These are phyloP conservation scores for Solanum etuberosum DNA, from an alignment of 257 asterid species.

Conservation along the genomic window DNA sequence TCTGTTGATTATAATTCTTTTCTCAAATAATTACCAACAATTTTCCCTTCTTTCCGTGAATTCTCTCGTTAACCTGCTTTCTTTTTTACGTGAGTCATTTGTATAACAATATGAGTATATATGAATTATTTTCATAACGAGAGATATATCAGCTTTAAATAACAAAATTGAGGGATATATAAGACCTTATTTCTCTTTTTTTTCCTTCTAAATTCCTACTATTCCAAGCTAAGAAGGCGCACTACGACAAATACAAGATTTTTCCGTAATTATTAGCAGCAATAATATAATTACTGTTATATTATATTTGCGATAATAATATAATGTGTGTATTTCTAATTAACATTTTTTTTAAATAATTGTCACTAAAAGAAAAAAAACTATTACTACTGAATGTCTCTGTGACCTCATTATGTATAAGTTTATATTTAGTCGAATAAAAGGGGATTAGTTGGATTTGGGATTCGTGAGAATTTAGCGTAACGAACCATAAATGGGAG, in stretches of 20 bases:
- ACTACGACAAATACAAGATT: background rate
- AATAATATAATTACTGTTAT: too few relatives aligned
- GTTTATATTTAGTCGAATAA: background rate
- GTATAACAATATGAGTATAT: too few relatives aligned
- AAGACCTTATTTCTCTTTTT: background rate
- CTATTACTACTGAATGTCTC: background rate
- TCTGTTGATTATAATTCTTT: background rate
- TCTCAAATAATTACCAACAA: background rate
- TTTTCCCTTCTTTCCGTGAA: background rate
- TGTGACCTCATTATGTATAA: too few relatives aligned
- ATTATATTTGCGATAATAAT: background rate
- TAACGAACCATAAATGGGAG: conserved; percentile 54
- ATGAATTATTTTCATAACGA: too few relatives aligned
- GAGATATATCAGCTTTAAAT: too few relatives aligned
- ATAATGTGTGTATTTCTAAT: background rate
- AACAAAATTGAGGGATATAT: too few relatives aligned
- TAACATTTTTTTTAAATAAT: too few relatives aligned
- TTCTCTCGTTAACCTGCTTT: background rate
- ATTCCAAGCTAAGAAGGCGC: background rate
- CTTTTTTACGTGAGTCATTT: background rate
- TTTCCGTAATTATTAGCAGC: too few relatives aligned
- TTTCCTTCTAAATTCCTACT: background rate
- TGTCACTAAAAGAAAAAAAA: too few relatives aligned
- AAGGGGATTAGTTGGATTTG: conserved; percentile 33
- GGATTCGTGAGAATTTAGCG: conserved; percentile 73